phyloP scores from a whole-genome alignment of 164 flowering plant species.

The Umbilicus rupestris region DNA sequence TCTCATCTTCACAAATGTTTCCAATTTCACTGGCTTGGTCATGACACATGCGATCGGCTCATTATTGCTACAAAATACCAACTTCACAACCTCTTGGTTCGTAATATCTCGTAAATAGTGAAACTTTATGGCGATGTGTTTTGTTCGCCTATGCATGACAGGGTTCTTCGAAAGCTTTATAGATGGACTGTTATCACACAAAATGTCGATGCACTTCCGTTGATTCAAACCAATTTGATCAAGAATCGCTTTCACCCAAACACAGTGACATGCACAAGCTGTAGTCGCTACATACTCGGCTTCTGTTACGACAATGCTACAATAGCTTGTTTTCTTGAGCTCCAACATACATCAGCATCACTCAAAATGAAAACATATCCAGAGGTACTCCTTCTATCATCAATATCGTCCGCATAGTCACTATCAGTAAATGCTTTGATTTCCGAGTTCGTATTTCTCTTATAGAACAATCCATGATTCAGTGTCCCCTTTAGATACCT shows the following conservation, averaged over 20 bases:
- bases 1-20: neutral
- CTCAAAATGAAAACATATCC: neutral
- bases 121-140: neutral
- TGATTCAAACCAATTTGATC: neutral
- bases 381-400: no score
- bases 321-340: neutral
- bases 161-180: slow-evolving; percentile 6
- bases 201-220: neutral
- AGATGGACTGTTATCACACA: neutral
- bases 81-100: neutral
- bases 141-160: neutral
- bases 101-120: neutral
- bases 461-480: no score
- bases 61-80: neutral
- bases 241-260: neutral
- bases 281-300: neutral
- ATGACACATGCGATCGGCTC: neutral
- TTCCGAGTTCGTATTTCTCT: no score
- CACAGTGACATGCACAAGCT: slow-evolving; percentile 2
- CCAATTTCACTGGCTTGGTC: slow-evolving; percentile 1
- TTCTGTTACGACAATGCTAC: neutral
- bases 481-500: no score
- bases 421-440: no score
- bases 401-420: no score
- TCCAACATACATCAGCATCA: neutral